Evolutionary conservation across 345 rosid species (phyloP).

Genomic region (Rhizophora apiculata): DNA sequence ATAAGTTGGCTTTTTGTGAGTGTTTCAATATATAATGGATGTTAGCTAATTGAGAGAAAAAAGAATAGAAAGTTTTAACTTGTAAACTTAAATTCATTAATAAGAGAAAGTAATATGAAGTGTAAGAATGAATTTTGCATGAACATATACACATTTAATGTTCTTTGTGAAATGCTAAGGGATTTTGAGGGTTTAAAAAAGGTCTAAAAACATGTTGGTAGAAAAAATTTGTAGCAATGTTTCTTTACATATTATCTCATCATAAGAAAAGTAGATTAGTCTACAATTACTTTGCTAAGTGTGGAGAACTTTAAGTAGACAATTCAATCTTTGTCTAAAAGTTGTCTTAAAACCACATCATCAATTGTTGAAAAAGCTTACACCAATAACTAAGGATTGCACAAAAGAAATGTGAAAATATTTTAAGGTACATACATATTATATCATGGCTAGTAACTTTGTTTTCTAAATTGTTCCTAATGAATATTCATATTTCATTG

Average conservation of each 20-base stretch:
- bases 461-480: neutral
- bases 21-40: too few relatives aligned
- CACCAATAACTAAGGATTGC: neutral
- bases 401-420: neutral
- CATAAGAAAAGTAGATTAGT: neutral
- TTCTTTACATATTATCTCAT: too few relatives aligned
- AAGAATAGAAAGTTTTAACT: too few relatives aligned
- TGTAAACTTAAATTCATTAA: neutral
- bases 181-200: neutral
- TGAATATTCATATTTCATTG: neutral
- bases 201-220: neutral
- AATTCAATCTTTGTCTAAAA: neutral
- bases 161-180: slow-evolving; percentile 3
- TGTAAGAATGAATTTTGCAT: neutral
- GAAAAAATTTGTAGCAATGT: neutral
- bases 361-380: neutral
- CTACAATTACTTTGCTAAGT: neutral
- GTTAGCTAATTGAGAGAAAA: neutral
- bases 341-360: neutral
- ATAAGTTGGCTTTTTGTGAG: too few relatives aligned
- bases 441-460: neutral
- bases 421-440: neutral
- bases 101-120: neutral
- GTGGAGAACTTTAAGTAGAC: neutral
- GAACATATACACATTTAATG: neutral